These are phyloP conservation scores for Asterophora parasitica DNA, from an alignment of 768 basidiomycete species.

Conservation along the genomic window DNA sequence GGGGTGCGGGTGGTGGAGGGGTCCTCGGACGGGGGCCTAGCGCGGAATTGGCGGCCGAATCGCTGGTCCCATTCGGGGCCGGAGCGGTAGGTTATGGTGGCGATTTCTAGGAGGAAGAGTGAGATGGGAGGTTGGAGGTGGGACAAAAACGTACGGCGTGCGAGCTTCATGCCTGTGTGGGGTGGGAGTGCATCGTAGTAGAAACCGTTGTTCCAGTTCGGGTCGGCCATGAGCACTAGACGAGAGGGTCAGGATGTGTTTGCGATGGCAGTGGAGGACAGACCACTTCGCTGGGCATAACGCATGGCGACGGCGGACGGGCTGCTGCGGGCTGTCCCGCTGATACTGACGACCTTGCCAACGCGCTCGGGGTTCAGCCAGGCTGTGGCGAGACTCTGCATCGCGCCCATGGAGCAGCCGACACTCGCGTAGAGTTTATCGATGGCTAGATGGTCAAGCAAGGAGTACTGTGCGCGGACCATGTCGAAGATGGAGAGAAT, in stretches of 20 bases:
- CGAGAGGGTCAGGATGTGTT: not conserved
- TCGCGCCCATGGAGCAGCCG: constrained; percentile 95
- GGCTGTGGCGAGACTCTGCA: constrained; percentile 95
- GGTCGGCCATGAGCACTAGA: constrained; percentile 98
- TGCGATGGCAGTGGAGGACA: constrained; percentile 21
- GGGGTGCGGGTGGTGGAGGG: constrained; percentile 44
- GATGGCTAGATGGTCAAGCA: constrained; percentile 83
- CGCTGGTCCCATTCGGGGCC: constrained; percentile 99
- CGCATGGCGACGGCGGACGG: constrained; percentile 94
- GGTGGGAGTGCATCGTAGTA: constrained; percentile 96
- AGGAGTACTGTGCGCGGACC: constrained; percentile 86
- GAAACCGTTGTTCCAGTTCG: constrained; percentile 98
- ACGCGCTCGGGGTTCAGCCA: constrained; percentile 90
- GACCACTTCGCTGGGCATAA: constrained; percentile 93
- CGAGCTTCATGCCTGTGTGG: constrained; percentile 97
- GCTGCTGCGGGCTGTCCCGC: constrained; percentile 88
- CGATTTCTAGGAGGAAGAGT: constrained; percentile 66
- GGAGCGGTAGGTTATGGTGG: constrained; percentile 97
- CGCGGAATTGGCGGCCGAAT: constrained; percentile 77
- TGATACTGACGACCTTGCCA: constrained; percentile 88
- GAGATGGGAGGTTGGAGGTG: not conserved
- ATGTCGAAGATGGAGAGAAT: constrained; percentile 94
- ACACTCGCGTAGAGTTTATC: constrained; percentile 88
- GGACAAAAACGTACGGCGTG: constrained; percentile 60
- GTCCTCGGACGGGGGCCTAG: constrained; percentile 32